A percentile compares a stretch with the other conserved stretches of the same genome.
Conservation (phyloP, 345 rosid genomes). For the Rhodamnia rubescens region DNA sequence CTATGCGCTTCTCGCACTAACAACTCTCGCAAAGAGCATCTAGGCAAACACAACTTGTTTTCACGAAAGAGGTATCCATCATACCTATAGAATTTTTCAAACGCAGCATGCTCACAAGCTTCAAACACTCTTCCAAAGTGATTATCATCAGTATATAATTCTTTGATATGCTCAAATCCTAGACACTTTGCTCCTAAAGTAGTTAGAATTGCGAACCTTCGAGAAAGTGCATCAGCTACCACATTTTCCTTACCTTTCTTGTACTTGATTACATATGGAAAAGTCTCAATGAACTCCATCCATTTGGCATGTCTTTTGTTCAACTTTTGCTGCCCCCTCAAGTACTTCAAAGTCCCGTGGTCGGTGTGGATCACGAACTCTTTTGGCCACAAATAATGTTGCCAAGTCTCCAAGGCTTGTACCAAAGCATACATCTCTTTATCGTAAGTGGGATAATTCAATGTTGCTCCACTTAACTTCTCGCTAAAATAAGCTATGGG, state of each 20-base stretch:
- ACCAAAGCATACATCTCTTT: neutral
- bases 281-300: neutral
- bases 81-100: neutral
- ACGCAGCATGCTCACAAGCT: neutral
- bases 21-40: too few relatives aligned
- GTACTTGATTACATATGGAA: neutral
- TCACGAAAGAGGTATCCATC: too few relatives aligned
- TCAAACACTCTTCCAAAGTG: neutral
- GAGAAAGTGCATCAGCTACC: neutral
- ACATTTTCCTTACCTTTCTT: neutral
- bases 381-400: too few relatives aligned
- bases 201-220: neutral
- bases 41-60: too few relatives aligned
- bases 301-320: neutral
- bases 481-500: neutral
- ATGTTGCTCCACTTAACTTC: neutral
- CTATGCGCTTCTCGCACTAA: too few relatives aligned
- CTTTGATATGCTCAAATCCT: neutral
- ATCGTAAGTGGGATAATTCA: neutral
- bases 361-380: neutral
- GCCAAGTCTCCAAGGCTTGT: too few relatives aligned
- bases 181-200: neutral
- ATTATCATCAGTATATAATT: neutral
- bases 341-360: neutral
- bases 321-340: neutral